A percentile compares a stretch with the other conserved stretches of the same genome.
Conservation (phyloP, 805 yeast genomes). For the Cyberlindnera mycetangii region DNA sequence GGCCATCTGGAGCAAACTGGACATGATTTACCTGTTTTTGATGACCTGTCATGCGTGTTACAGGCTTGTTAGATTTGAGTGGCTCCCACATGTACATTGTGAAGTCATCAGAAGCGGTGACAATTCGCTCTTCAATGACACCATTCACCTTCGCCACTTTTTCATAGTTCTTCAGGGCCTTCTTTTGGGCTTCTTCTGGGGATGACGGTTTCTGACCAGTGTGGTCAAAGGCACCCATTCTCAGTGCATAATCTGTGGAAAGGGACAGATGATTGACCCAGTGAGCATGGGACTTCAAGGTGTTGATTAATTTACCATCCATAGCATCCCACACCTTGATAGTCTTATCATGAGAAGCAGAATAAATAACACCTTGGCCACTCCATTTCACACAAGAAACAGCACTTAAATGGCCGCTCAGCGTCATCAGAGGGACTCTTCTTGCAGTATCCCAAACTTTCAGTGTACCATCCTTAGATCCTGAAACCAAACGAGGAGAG, state of each 20-base stretch:
- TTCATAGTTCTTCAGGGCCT: conserved; percentile 51
- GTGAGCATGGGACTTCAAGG: conserved; percentile 88
- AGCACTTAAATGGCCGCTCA: conserved; percentile 84
- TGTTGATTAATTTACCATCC: conserved; percentile 73
- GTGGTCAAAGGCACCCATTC: conserved; percentile 88
- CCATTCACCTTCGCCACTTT: conserved; percentile 56
- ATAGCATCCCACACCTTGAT: conserved; percentile 87
- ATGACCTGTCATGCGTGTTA: conserved; percentile 95
- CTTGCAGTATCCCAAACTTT: conserved; percentile 84
- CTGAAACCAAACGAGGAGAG: conserved; percentile 72
- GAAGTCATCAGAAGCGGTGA: conserved; percentile 95
- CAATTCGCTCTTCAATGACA: conserved; percentile 77
- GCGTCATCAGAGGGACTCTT: conserved; percentile 61
- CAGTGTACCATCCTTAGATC: conserved; percentile 88
- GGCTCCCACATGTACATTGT: conserved; percentile 99
- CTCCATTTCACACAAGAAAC: conserved; percentile 98
- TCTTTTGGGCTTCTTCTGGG: conserved; percentile 44
- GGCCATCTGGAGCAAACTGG: conserved; percentile 92
- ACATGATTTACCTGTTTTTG: conserved; percentile 96
- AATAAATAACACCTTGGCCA: conserved; percentile 78
- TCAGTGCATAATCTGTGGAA: conserved; percentile 83
- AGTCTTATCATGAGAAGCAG: conserved; percentile 93
- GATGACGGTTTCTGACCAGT: conserved; percentile 44
- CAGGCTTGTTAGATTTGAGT: conserved; percentile 69
- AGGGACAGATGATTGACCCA: conserved; percentile 96